Evolutionary conservation across 192 early-diverging fungal genomes (phyloP), one percentile per base, ranked within the genome.

Genomic region (Umbelopsis ramanniana): DNA sequence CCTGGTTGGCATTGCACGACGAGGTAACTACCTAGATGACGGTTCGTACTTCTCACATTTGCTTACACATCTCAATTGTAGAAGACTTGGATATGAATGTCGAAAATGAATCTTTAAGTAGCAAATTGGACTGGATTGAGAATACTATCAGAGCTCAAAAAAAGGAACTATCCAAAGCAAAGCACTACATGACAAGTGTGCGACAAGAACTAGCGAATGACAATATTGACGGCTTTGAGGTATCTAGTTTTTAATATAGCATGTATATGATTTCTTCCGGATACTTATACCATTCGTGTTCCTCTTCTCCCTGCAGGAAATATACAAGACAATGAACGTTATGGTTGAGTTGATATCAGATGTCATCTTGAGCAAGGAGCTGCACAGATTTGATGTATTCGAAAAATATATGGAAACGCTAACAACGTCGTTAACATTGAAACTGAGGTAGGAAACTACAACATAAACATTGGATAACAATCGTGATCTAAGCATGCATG

Each of bases 381-480:
- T 37, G 2, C 57, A 63, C 12, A 17, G 48, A 21, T 63, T 37
- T 19, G 11, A 29, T 6, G 33, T 37, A 37, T 63, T 37, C 17
- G 57, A 63, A 14, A 37, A 63, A 17, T 63, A 63, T 26, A 63
- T 63, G 57, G 15, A 17, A 17, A 11, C 33, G 12, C 33, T 63
- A 12, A 19, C 57, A 63, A 26, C 33, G 19, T 63, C 57, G 8
- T 17, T 63, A 14, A 63, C 29, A 19, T 63, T 63, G 57, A 63
- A 63, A 37, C 14, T 63, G 12, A 35, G n/a, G 57, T 63, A 63
- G 17, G 57, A 35, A 5, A 7, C 8, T 63, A 17, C 48, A 43
- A 5, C n/a, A 43, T 11, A 43, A 1, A 12, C 40, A n/a, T 8
- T 50, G 9, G 48, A 10, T 50, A 50, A 15, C 9, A 50, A 50